Conservation (phyloP, 441 rosid species). For the Francoa sonchifolia region DNA sequence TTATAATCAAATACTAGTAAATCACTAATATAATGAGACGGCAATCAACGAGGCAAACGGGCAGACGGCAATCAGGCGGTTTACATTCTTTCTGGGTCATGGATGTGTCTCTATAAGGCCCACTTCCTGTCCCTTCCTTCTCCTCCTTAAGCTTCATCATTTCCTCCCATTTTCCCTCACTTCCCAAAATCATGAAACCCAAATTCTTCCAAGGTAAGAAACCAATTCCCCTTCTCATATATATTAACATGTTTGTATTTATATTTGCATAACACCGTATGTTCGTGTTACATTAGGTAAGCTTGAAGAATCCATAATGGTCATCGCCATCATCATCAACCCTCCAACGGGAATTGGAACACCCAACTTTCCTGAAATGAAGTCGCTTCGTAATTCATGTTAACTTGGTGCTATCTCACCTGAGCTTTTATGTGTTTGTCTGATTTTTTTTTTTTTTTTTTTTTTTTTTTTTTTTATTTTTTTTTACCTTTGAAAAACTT, state of each 20-base stretch:
- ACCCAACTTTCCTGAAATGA: too few species aligned
- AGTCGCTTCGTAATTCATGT: constrained; percentile 9
- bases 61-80: constrained; percentile 24
- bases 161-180: constrained; percentile 4
- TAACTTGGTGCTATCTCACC: constrained; percentile 66
- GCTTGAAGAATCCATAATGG: too few species aligned
- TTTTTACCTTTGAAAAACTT: constrained; percentile 92
- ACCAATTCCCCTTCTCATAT: not conserved
- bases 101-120: constrained; percentile 35
- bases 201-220: constrained; percentile 31
- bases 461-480: not conserved
- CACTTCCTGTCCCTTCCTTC: constrained; percentile 9
- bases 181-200: too few species aligned
- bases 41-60: too few species aligned
- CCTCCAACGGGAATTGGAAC: too few species aligned
- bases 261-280: too few species aligned
- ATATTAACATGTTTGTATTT: not conserved
- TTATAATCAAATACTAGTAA: too few species aligned
- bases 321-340: too few species aligned
- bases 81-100: constrained; percentile 32
- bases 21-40: too few species aligned
- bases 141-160: constrained; percentile 8
- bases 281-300: too few species aligned
- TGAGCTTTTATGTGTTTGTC: constrained; percentile 67
- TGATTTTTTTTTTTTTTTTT: not conserved